Conservation (phyloP, 2,329 filamentous ascomycete species). For the Arthroderma uncinatum region DNA sequence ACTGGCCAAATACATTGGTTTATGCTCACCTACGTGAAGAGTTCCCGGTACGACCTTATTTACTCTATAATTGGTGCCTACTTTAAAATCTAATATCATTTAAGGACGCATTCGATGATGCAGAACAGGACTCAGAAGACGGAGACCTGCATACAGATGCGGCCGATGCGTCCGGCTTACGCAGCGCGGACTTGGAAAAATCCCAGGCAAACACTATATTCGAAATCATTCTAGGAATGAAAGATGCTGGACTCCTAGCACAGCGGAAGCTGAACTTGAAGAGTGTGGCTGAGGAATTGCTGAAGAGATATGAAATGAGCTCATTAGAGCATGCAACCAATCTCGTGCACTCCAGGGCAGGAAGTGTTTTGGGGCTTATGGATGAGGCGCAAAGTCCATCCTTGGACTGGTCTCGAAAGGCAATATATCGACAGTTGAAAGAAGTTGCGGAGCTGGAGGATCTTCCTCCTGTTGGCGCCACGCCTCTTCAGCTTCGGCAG, state of each 20-base stretch:
- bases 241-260: conserved; percentile 31
- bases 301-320: conserved; percentile 27
- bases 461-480: conserved; percentile 23
- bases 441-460: conserved; percentile 22
- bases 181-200: conserved; percentile 17
- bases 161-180: conserved; percentile 3
- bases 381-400: conserved; percentile 27
- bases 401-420: conserved; percentile 33
- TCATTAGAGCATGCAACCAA: conserved; percentile 27
- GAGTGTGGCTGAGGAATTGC: conserved; percentile 23
- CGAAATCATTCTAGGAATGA: conserved; percentile 29
- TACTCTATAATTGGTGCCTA: background rate
- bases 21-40: conserved; percentile 36
- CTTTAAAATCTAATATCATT: background rate
- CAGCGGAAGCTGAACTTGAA: conserved; percentile 32
- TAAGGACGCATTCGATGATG: background rate
- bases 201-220: conserved; percentile 30
- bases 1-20: conserved; percentile 36
- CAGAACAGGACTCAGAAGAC: conserved; percentile 1
- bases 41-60: conserved; percentile 26
- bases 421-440: conserved; percentile 33
- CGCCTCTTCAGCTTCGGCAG: conserved; percentile 25
- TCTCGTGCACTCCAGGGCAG: conserved; percentile 27
- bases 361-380: conserved; percentile 26
- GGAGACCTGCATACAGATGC: conserved; percentile 5